Evolutionary conservation across 768 basidiomycete genomes (phyloP).

Genomic region (Serendipita indica): DNA sequence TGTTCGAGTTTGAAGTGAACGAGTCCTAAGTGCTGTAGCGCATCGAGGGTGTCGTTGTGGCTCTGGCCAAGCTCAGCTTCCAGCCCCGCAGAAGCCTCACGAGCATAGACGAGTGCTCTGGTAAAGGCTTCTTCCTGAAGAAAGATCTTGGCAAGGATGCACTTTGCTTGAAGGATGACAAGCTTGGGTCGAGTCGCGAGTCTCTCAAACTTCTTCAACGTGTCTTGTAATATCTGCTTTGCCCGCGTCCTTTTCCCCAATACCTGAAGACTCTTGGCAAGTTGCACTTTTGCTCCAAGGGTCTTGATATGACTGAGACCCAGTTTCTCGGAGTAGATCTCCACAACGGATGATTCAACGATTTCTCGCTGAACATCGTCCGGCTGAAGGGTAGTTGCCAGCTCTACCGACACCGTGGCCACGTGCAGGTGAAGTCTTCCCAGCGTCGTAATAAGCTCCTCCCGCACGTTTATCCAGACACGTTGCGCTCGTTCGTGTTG

Average conservation of each 20-base stretch:
- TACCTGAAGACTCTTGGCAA: too few relatives aligned
- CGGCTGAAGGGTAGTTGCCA: neutral
- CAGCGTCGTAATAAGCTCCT: neutral
- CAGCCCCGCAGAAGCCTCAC: neutral
- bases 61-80: neutral
- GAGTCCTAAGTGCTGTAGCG: too few relatives aligned
- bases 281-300: neutral
- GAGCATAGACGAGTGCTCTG: neutral
- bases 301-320: neutral
- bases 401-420: neutral
- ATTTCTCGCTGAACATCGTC: neutral
- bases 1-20: too few relatives aligned
- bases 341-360: neutral
- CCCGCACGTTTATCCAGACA: neutral
- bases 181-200: too few relatives aligned
- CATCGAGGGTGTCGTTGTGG: too few relatives aligned
- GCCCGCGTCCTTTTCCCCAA: too few relatives aligned
- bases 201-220: too few relatives aligned
- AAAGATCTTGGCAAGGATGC: neutral
- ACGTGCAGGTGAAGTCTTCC: neutral
- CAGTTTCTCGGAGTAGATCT: neutral
- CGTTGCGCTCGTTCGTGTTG: neutral
- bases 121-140: neutral
- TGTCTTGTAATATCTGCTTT: too few relatives aligned
- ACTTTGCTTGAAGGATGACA: neutral